Evolutionary conservation across 2,329 filamentous ascomycete genomes (phyloP).

Genomic region (Phoma herbarum): DNA sequence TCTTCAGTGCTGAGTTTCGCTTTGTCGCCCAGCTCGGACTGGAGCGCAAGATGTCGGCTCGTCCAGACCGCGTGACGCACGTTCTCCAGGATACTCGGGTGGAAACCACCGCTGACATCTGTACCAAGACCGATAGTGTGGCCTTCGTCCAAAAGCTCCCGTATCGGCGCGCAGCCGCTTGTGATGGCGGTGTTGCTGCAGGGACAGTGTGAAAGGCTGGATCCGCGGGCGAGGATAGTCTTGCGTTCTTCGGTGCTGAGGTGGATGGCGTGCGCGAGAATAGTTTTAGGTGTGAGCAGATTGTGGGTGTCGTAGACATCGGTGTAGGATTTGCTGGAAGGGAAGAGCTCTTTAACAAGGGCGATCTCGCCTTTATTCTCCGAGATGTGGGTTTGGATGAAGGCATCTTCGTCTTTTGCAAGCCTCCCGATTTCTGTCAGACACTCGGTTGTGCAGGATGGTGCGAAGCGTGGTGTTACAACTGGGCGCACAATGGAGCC

Average conservation of each 20-base stretch:
- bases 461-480: slow-evolving; percentile 74
- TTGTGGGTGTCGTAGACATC: slow-evolving; percentile 79
- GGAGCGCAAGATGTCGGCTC: slow-evolving; percentile 74
- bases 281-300: slow-evolving; percentile 75
- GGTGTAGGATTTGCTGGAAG: slow-evolving; percentile 70
- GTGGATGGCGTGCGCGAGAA: slow-evolving; percentile 87
- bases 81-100: slow-evolving; percentile 81
- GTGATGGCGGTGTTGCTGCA: slow-evolving; percentile 85
- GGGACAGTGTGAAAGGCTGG: slow-evolving; percentile 85
- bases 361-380: slow-evolving; percentile 80
- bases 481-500: slow-evolving; percentile 76
- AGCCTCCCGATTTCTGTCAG: slow-evolving; percentile 72
- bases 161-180: slow-evolving; percentile 78
- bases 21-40: slow-evolving; percentile 38
- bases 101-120: slow-evolving; percentile 89
- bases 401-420: slow-evolving; percentile 68
- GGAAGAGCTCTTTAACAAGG: slow-evolving; percentile 76
- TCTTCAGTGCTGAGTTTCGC: slow-evolving; percentile 84
- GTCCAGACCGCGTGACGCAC: slow-evolving; percentile 82
- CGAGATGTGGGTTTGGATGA: slow-evolving; percentile 87
- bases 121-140: slow-evolving; percentile 87
- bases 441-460: slow-evolving; percentile 62
- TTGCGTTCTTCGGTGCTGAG: slow-evolving; percentile 71
- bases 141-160: slow-evolving; percentile 76
- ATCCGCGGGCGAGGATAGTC: slow-evolving; percentile 67